Percentiles rank a stretch among this genome's conserved stretches.
Evolutionary conservation across 345 rosid species (phyloP).

Genomic region (Anacardium occidentale): DNA sequence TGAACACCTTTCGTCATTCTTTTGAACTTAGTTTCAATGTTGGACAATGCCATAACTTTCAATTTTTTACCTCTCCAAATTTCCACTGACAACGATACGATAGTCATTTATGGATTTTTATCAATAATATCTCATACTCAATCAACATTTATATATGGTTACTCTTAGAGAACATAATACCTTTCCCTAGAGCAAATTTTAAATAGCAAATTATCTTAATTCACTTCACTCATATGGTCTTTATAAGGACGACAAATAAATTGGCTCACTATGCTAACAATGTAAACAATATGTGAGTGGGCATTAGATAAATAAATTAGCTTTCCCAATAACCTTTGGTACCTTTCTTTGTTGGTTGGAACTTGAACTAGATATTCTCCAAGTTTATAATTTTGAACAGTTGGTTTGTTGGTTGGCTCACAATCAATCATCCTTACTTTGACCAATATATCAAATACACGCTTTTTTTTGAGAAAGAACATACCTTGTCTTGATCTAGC

Average conservation of each 20-base stretch:
- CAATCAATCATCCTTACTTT: slow-evolving; percentile 8
- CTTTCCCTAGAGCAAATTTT: not conserved
- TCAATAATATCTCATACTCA: no score
- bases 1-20: not conserved
- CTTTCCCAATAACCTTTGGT: not conserved
- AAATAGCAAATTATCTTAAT: not conserved
- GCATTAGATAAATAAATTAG: slow-evolving; percentile 8
- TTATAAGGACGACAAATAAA: not conserved
- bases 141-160: no score
- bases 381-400: slow-evolving; percentile 3
- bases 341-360: not conserved
- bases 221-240: not conserved
- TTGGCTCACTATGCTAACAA: not conserved
- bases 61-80: not conserved
- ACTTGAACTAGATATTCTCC: not conserved
- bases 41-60: not conserved
- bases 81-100: not conserved
- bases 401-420: not conserved
- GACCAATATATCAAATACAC: not conserved
- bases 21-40: not conserved
- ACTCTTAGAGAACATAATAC: no score
- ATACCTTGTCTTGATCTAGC: not conserved
- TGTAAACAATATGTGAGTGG: not conserved
- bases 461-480: slow-evolving; percentile 1
- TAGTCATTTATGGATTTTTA: no score